Evolutionary conservation across 164 flowering plant genomes (phyloP).

Genomic region (Aristolochia contorta): DNA sequence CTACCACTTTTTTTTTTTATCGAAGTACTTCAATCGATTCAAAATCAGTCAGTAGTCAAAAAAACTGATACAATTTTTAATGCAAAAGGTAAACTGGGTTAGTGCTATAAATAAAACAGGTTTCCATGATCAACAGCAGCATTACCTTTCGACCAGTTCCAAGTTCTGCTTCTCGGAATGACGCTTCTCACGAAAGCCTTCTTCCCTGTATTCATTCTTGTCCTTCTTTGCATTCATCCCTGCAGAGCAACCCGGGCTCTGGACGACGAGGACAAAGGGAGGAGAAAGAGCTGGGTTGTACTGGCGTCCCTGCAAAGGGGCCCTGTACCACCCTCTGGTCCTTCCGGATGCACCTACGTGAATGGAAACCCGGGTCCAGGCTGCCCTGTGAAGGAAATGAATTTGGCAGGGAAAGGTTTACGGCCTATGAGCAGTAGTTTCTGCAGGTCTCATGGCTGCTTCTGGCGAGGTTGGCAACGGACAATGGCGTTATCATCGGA

Average conservation of each 20-base stretch:
- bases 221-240: not conserved
- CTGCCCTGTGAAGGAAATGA: constrained; percentile 14
- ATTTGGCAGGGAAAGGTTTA: not conserved
- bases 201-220: not conserved
- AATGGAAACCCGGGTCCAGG: constrained; percentile 19
- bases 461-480: too few species aligned
- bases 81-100: too few species aligned
- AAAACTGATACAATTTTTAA: too few species aligned
- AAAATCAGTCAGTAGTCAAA: too few species aligned
- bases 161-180: not conserved
- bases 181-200: not conserved
- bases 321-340: constrained; percentile 18
- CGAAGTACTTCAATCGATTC: too few species aligned
- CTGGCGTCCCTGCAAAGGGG: constrained; percentile 24
- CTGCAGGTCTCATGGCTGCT: too few species aligned
- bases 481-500: too few species aligned
- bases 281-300: not conserved
- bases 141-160: too few species aligned
- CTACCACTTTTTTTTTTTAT: too few species aligned
- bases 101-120: too few species aligned
- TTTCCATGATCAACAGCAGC: too few species aligned
- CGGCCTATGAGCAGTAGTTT: too few species aligned
- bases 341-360: constrained; percentile 29
- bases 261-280: not conserved
- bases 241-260: not conserved